Evolutionary conservation across 2,329 filamentous ascomycete species (phyloP).

Genomic region (Pseudogymnoascus sp.): DNA sequence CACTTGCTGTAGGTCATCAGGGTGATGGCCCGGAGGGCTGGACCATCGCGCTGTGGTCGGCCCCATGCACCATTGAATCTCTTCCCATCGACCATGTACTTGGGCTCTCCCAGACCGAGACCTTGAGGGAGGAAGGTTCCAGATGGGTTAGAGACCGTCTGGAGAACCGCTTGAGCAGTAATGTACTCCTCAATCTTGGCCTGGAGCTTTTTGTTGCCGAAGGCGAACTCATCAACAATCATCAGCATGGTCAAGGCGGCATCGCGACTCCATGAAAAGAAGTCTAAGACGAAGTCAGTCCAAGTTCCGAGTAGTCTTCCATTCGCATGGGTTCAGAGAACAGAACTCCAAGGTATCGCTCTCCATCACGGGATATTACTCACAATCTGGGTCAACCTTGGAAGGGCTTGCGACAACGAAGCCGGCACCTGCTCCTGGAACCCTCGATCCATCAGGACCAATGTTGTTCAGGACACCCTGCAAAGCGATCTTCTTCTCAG

Average conservation of each 20-base stretch:
- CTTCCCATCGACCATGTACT: constrained; percentile 58
- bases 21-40: constrained; percentile 66
- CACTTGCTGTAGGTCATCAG: constrained; percentile 66
- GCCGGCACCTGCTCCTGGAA: constrained; percentile 40
- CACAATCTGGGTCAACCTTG: constrained; percentile 47
- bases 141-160: constrained; percentile 50
- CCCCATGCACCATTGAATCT: constrained; percentile 63
- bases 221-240: constrained; percentile 52
- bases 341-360: neutral
- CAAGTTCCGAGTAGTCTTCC: neutral
- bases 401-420: constrained; percentile 52
- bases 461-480: constrained; percentile 48
- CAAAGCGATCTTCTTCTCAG: constrained; percentile 40
- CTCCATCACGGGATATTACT: constrained; percentile 11
- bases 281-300: constrained; percentile 43
- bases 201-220: constrained; percentile 47
- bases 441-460: constrained; percentile 41
- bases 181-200: constrained; percentile 59
- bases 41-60: constrained; percentile 72
- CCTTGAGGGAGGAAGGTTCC: constrained; percentile 33
- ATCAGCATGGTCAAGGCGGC: constrained; percentile 62
- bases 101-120: constrained; percentile 59
- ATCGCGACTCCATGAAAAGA: constrained; percentile 72
- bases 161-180: constrained; percentile 51
- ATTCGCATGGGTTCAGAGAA: neutral